Conservation (phyloP, 768 basidiomycete genomes). For the Boletales sp. region DNA sequence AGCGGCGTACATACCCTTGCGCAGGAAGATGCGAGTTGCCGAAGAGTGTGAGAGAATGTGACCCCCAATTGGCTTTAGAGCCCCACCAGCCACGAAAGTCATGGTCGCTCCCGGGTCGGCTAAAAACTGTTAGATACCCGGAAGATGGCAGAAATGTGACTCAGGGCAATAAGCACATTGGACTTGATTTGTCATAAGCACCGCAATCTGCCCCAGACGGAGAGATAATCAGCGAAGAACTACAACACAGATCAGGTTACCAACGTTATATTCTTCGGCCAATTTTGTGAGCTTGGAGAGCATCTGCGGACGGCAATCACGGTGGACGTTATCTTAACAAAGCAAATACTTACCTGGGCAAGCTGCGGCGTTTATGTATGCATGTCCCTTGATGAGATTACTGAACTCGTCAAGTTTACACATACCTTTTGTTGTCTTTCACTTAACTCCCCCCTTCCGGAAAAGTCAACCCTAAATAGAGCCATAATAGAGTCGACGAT, state of each 20-base stretch:
- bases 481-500: slow-evolving; percentile 98
- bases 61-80: slow-evolving; percentile 87
- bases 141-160: background rate
- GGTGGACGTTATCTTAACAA: background rate
- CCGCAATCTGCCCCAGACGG: slow-evolving; percentile 53
- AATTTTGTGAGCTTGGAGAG: slow-evolving; percentile 88
- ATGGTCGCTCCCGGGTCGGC: slow-evolving; percentile 94
- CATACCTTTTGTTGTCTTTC: slow-evolving; percentile 87
- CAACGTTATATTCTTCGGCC: slow-evolving; percentile 87
- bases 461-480: slow-evolving; percentile 89
- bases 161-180: slow-evolving; percentile 51
- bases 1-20: slow-evolving; percentile 59
- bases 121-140: slow-evolving; percentile 28
- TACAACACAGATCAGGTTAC: slow-evolving; percentile 1
- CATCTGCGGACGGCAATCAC: slow-evolving; percentile 49
- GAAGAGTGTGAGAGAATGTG: slow-evolving; percentile 87
- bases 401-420: background rate
- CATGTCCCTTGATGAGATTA: background rate
- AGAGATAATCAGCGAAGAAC: slow-evolving; percentile 5
- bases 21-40: slow-evolving; percentile 80
- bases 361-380: slow-evolving; percentile 49
- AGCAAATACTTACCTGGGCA: slow-evolving; percentile 57
- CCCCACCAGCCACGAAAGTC: slow-evolving; percentile 93
- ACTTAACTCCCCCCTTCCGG: slow-evolving; percentile 90
- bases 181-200: slow-evolving; percentile 91